Evolutionary conservation across 768 basidiomycete genomes (phyloP), one percentile per base, ranked within the genome.

Genomic region (Hypholoma sublateritium): DNA sequence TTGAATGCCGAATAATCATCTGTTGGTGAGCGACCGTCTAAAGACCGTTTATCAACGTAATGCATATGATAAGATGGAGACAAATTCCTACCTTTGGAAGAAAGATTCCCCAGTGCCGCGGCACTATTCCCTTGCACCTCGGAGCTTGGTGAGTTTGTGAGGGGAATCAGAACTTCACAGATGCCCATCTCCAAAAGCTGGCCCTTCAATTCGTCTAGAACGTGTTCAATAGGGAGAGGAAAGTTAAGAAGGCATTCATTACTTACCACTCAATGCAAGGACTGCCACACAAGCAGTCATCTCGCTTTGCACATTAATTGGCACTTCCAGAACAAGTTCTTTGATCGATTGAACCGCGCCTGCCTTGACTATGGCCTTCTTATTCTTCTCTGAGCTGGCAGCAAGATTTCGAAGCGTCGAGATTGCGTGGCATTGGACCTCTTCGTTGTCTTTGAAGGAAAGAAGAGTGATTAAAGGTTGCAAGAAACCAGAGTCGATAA

Each of bases 201-300:
- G 1, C 93, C 92, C 76, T 99, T 99, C 65, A 99, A 78, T 62
- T 99, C 96, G 69, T 99, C 96, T 97, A 65, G 3, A 50, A n/a
- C 46, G 54, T 21, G 48, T 13, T 53, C 59, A 35, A 56, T 39
- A 13, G 54, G 22, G 5, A 9, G n/a, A 36, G 37, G n/a, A 25
- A 28, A 37, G 50, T 0, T 11, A 25, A 46, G 16, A 39, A 41
- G 11, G 50, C 24, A 21, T 43, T 14, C 36, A 48, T n/a, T 48
- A 65, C 89, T 54, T 70, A 96, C 95, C 95, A 65, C 93, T 96
- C 64, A 99, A 71, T 5, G 96, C 97, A 59, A 99, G 74, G 13
- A 98, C 97, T 16, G 97, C 97, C 43, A 98, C 90, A 65, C 96
- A 98, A 5, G 97, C 97, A 42, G 97, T 99, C 97, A 99, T 99